A percentile compares a stretch with the other conserved stretches of the same genome.
phyloP scores from a whole-genome alignment of 345 rosid genomes.

The Salix purpurea region DNA sequence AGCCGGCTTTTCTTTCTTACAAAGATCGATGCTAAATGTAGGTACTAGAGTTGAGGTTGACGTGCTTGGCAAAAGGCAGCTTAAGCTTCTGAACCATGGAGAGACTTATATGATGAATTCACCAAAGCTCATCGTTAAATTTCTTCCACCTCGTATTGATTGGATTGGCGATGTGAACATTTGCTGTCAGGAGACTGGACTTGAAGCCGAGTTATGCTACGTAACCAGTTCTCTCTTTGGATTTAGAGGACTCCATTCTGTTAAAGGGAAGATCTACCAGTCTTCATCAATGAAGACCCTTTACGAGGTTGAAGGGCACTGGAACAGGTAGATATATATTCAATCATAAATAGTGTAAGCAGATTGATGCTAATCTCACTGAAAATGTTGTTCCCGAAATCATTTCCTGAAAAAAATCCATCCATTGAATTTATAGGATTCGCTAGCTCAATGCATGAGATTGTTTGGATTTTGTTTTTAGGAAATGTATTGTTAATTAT shows the following conservation, averaged over 20 bases:
- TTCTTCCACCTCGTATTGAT: conserved; percentile 59
- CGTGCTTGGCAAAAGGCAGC: conserved; percentile 52
- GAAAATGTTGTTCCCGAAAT: background rate
- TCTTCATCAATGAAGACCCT: conserved; percentile 39
- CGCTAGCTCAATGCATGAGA: no score
- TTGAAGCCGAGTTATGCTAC: conserved; percentile 56
- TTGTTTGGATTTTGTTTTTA: no score
- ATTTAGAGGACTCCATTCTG: conserved; percentile 31
- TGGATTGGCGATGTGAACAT: conserved; percentile 65
- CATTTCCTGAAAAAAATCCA: background rate
- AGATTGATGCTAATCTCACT: background rate
- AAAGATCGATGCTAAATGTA: background rate
- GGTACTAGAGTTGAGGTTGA: conserved; percentile 68
- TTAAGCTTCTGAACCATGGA: conserved; percentile 46
- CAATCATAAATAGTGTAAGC: background rate
- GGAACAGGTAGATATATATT: conserved; percentile 66
- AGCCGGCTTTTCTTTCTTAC: background rate
- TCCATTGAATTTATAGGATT: no score
- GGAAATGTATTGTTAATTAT: no score
- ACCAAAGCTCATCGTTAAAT: conserved; percentile 52
- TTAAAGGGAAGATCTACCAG: conserved; percentile 62
- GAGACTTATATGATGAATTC: conserved; percentile 82
- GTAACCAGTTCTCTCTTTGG: conserved; percentile 38
- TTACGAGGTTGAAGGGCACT: conserved; percentile 57
- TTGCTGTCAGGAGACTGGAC: conserved; percentile 54